phyloP scores from a whole-genome alignment of 2,329 filamentous ascomycete species.

The Fusarium sp. region DNA sequence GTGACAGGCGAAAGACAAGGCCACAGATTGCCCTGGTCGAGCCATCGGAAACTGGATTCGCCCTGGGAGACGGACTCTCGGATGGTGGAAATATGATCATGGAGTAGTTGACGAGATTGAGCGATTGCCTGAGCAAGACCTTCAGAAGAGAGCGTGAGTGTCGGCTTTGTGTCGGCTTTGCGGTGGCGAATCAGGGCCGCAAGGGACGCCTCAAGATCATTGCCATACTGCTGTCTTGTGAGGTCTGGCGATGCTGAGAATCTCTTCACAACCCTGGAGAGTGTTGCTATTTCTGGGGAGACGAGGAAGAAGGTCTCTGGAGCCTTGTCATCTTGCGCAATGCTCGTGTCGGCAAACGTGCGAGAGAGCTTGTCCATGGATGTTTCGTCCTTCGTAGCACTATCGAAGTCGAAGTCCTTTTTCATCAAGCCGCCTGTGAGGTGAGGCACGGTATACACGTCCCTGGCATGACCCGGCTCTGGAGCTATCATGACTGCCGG shows the following conservation, averaged over 20 bases:
- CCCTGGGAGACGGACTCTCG: not conserved
- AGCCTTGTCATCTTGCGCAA: not conserved
- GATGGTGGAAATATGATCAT: not conserved
- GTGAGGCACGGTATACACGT: not conserved
- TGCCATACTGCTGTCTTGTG: constrained; percentile 30
- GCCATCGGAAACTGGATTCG: constrained; percentile 49
- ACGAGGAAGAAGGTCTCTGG: not conserved
- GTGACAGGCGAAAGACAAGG: constrained; percentile 57
- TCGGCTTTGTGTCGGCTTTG: not conserved
- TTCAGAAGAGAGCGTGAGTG: not conserved
- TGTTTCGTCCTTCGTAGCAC: not conserved
- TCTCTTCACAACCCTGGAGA: not conserved
- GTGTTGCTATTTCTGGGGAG: not conserved
- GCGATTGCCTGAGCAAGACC: not conserved
- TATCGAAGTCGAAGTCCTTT: not conserved
- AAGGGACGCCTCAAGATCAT: constrained; percentile 28
- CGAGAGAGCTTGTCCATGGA: not conserved
- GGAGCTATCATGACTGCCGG: rapidly evolving
- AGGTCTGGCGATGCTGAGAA: not conserved
- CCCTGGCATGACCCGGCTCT: not conserved
- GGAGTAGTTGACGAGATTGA: not conserved
- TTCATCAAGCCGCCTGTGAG: not conserved
- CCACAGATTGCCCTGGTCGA: constrained; percentile 56
- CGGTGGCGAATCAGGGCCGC: not conserved
- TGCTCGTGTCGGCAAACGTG: not conserved